Percentiles rank a stretch among this genome's conserved stretches.
Conservation (phyloP, 2,329 filamentous ascomycete genomes). For the Penicillium capsulatum region DNA sequence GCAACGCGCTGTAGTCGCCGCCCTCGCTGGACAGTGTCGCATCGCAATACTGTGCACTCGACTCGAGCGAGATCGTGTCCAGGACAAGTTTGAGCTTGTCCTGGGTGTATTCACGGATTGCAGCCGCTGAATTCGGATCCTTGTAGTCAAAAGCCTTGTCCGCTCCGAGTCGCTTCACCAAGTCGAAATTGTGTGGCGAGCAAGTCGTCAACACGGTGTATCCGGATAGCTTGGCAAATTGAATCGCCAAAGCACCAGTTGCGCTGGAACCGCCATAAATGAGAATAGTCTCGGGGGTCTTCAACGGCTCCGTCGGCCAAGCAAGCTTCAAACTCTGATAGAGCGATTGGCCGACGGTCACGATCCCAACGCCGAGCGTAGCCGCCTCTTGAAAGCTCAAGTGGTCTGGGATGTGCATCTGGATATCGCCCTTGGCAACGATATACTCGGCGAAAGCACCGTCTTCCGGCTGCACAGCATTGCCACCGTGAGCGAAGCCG, state of each 20-base stretch:
- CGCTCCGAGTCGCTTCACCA: constrained; percentile 32
- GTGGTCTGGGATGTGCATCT: constrained; percentile 46
- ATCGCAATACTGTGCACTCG: constrained; percentile 29
- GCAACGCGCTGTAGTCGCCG: constrained; percentile 27
- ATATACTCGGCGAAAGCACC: constrained; percentile 55
- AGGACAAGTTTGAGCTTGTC: constrained; percentile 31
- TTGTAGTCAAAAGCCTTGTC: constrained; percentile 35
- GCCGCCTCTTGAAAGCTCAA: constrained; percentile 51
- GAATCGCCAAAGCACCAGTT: constrained; percentile 36
- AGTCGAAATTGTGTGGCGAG: constrained; percentile 32
- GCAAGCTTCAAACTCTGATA: constrained; percentile 32
- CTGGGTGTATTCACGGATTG: constrained; percentile 30
- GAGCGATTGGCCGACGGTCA: constrained; percentile 49
- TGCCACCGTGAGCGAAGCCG: constrained; percentile 49
- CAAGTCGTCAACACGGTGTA: constrained; percentile 32
- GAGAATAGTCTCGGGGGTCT: constrained; percentile 22
- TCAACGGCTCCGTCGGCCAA: constrained; percentile 22
- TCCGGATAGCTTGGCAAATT: constrained; percentile 38
- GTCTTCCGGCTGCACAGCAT: constrained; percentile 40
- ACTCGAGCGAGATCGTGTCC: constrained; percentile 32
- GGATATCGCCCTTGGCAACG: constrained; percentile 48
- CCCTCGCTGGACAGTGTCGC: constrained; percentile 29
- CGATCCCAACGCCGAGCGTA: constrained; percentile 50
- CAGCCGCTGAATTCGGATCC: constrained; percentile 8
- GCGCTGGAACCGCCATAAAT: constrained; percentile 41